Percentiles rank a stretch among this genome's conserved stretches.
Conservation (phyloP, 2,329 filamentous ascomycete genomes). For the Seiridium cupressi region DNA sequence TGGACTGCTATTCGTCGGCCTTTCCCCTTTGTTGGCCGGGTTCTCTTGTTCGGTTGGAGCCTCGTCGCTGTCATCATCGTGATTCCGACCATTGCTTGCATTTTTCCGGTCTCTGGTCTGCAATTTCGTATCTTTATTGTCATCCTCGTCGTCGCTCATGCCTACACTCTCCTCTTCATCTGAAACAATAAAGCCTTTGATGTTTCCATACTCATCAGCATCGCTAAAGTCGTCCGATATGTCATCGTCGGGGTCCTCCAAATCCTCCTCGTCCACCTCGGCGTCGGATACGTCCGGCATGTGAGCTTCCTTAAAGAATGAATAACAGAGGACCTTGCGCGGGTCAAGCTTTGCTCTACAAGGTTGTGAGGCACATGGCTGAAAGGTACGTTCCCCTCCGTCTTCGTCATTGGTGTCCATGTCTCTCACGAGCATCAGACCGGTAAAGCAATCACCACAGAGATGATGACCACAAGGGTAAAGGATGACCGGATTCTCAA, state of each 20-base stretch:
- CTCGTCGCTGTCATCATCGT: not conserved
- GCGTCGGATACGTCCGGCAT: slow-evolving; percentile 6
- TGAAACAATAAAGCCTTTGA: slow-evolving; percentile 6
- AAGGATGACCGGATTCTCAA: slow-evolving; percentile 22
- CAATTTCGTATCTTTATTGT: not conserved
- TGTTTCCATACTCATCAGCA: slow-evolving; percentile 11
- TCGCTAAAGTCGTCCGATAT: slow-evolving; percentile 12
- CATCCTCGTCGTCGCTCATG: not conserved
- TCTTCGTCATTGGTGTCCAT: not conserved
- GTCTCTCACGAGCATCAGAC: slow-evolving; percentile 13
- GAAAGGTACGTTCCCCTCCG: not conserved
- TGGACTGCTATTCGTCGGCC: not conserved
- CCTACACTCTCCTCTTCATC: slow-evolving; percentile 7
- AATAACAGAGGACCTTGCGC: slow-evolving; percentile 21
- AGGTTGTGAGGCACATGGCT: not conserved
- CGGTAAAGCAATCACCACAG: slow-evolving; percentile 25
- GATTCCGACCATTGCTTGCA: too few species aligned
- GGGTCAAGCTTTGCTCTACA: slow-evolving; percentile 16
- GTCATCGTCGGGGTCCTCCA: slow-evolving; percentile 8
- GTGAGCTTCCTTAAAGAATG: slow-evolving; percentile 20
- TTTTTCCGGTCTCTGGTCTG: too few species aligned
- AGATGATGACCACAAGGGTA: slow-evolving; percentile 28
- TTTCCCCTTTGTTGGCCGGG: not conserved
- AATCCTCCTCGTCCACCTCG: slow-evolving; percentile 1
- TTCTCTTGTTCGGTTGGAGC: not conserved